Evolutionary conservation across 192 early-diverging fungal species (phyloP).

Genomic region (Lobulomyces angularis): DNA sequence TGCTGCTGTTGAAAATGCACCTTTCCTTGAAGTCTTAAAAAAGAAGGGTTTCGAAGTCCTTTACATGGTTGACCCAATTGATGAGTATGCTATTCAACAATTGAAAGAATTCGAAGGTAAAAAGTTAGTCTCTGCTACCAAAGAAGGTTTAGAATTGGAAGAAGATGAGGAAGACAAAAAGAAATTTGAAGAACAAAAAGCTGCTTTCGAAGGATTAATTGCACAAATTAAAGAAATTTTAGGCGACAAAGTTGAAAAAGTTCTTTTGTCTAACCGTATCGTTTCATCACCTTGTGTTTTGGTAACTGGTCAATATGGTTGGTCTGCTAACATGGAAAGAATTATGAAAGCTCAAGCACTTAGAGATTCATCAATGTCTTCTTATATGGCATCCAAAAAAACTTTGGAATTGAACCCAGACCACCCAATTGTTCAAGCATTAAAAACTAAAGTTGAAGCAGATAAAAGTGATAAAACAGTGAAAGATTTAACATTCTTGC

Average conservation of each 20-base stretch:
- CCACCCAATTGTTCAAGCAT: slow-evolving; percentile 87
- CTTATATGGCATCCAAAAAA: slow-evolving; percentile 99
- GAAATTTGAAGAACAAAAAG: slow-evolving; percentile 84
- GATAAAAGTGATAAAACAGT: slow-evolving; percentile 99
- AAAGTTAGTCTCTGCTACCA: slow-evolving; percentile 94
- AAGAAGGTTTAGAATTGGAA: slow-evolving; percentile 98
- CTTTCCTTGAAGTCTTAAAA: slow-evolving; percentile 97
- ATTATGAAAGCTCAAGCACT: slow-evolving; percentile 99
- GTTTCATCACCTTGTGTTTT: slow-evolving; percentile 96
- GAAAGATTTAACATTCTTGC: slow-evolving; percentile 87
- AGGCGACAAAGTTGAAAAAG: slow-evolving; percentile 96
- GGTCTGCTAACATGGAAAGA: slow-evolving; percentile 99
- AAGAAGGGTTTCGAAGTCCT: slow-evolving; percentile 98
- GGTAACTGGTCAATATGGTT: slow-evolving; percentile 96
- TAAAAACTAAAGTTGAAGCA: slow-evolving; percentile 81
- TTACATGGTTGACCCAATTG: slow-evolving; percentile 98
- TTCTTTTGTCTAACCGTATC: slow-evolving; percentile 89
- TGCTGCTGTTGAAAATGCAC: slow-evolving; percentile 87
- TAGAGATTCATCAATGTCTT: slow-evolving; percentile 94
- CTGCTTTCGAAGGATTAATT: slow-evolving; percentile 83
- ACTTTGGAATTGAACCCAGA: slow-evolving; percentile 94
- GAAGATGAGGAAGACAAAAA: slow-evolving; percentile 99
- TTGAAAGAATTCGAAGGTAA: slow-evolving; percentile 99
- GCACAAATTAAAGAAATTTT: slow-evolving; percentile 95
- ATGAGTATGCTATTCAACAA: slow-evolving; percentile 97